These are phyloP conservation scores for Podospora anserina DNA, from an alignment of 495 filamentous ascomycete genomes.

Conservation along the genomic window DNA sequence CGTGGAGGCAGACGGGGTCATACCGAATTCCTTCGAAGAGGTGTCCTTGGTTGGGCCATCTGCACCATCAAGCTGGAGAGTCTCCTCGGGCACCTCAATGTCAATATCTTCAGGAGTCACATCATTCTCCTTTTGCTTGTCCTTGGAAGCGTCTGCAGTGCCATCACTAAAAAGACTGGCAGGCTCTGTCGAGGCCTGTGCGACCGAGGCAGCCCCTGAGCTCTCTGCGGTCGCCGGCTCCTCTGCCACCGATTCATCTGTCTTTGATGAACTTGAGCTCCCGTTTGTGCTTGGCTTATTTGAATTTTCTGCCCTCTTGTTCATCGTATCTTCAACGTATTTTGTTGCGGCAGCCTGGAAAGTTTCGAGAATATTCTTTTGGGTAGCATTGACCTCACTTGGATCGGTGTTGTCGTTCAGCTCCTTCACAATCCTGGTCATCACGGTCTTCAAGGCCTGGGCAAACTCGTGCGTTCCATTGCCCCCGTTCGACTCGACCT, in stretches of 20 bases:
- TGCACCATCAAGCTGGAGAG: conserved; percentile 26
- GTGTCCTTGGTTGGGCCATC: conserved; percentile 17
- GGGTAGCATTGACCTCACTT: conserved; percentile 38
- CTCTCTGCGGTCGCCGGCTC: not conserved
- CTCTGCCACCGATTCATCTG: not conserved
- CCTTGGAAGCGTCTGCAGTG: conserved; percentile 21
- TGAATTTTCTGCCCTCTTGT: conserved; percentile 6
- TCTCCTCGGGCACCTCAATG: conserved; percentile 43
- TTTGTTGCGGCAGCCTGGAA: conserved; percentile 9
- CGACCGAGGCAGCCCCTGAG: conserved; percentile 8
- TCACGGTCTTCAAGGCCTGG: conserved; percentile 38
- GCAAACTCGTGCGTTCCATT: conserved; percentile 37
- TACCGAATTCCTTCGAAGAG: conserved; percentile 9
- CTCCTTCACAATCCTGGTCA: conserved; percentile 34
- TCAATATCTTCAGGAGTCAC: conserved; percentile 48
- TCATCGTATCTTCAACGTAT: conserved; percentile 11
- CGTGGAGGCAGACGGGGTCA: conserved; percentile 10
- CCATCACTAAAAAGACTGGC: conserved; percentile 22
- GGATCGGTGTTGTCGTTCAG: conserved; percentile 31
- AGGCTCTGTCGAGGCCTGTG: conserved; percentile 9
- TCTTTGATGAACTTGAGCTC: not conserved
- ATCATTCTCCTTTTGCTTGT: conserved; percentile 23
- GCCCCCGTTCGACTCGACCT: not conserved
- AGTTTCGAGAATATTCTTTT: conserved; percentile 40
- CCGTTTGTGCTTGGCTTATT: not conserved